These are phyloP conservation scores for Monosporascus sp. DNA, from an alignment of 2,329 filamentous ascomycete species.

Conservation along the genomic window DNA sequence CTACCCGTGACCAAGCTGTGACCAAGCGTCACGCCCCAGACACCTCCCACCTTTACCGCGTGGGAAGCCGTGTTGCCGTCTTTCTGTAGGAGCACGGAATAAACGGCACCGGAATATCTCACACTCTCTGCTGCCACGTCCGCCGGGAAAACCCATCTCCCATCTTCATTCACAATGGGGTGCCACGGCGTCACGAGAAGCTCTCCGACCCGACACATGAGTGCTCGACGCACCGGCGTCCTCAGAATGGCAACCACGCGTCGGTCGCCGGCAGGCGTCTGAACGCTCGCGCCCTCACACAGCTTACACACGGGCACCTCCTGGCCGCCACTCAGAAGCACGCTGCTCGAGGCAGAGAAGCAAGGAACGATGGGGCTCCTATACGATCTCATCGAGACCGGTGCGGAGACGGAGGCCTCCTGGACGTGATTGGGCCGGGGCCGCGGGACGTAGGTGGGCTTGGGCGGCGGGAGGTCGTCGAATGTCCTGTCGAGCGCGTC, in stretches of 20 bases:
- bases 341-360: slow-evolving; percentile 45
- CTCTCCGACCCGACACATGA: slow-evolving; percentile 40
- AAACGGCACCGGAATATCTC: slow-evolving; percentile 47
- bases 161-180: slow-evolving; percentile 38
- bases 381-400: slow-evolving; percentile 25
- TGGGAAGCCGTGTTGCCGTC: slow-evolving; percentile 41
- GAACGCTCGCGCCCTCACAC: slow-evolving; percentile 40
- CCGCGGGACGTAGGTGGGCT: slow-evolving; percentile 22
- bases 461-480: slow-evolving; percentile 37
- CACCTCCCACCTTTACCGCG: slow-evolving; percentile 40
- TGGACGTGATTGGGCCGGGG: neutral
- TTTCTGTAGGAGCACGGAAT: slow-evolving; percentile 51
- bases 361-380: slow-evolving; percentile 40
- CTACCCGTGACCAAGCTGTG: slow-evolving; percentile 41
- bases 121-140: slow-evolving; percentile 27
- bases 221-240: slow-evolving; percentile 35
- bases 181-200: slow-evolving; percentile 57
- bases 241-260: slow-evolving; percentile 46
- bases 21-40: slow-evolving; percentile 54
- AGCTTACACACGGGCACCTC: slow-evolving; percentile 38
- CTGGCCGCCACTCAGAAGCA: slow-evolving; percentile 38
- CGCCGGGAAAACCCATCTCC: slow-evolving; percentile 44
- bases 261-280: slow-evolving; percentile 45
- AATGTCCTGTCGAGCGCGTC: slow-evolving; percentile 45
- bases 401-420: too few relatives aligned